These are phyloP conservation scores for Phytophthora quininea DNA, from an alignment of 352 stramenopile species.

Conservation along the genomic window DNA sequence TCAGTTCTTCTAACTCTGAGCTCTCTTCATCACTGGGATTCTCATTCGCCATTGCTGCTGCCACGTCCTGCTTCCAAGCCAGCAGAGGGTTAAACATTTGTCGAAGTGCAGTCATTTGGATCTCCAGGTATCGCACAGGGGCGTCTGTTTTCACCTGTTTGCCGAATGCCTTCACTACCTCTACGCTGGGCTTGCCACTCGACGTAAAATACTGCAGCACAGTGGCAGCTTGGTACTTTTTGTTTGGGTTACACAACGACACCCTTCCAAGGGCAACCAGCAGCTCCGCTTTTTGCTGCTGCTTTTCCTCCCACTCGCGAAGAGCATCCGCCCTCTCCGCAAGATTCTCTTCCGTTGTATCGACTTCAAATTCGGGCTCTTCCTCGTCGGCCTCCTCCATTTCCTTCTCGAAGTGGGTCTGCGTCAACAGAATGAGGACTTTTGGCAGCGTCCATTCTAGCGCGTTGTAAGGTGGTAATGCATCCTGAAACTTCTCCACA, in stretches of 20 bases:
- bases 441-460: slow-evolving; percentile 78
- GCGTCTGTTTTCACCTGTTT: slow-evolving; percentile 80
- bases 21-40: slow-evolving; percentile 30
- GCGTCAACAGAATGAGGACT: slow-evolving; percentile 68
- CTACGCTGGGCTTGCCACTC: slow-evolving; percentile 49
- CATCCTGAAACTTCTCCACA: slow-evolving; percentile 81
- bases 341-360: slow-evolving; percentile 19
- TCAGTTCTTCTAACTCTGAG: slow-evolving; percentile 60
- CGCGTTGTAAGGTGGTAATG: slow-evolving; percentile 54
- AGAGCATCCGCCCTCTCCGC: slow-evolving; percentile 30
- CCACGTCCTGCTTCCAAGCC: slow-evolving; percentile 64
- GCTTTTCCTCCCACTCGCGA: slow-evolving; percentile 35
- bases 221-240: slow-evolving; percentile 77
- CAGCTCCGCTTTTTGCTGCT: slow-evolving; percentile 64
- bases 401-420: slow-evolving; percentile 86
- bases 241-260: slow-evolving; percentile 83
- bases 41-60: slow-evolving; percentile 19
- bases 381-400: slow-evolving; percentile 67
- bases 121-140: slow-evolving; percentile 82
- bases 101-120: slow-evolving; percentile 87
- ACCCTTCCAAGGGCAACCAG: slow-evolving; percentile 73
- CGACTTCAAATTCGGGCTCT: slow-evolving; percentile 41
- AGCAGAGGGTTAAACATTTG: slow-evolving; percentile 73
- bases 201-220: slow-evolving; percentile 76
- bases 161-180: slow-evolving; percentile 83